Evolutionary conservation across 2,329 filamentous ascomycete genomes (phyloP), one percentile per base, ranked within the genome.

Genomic region (Alternaria ventricosa): DNA sequence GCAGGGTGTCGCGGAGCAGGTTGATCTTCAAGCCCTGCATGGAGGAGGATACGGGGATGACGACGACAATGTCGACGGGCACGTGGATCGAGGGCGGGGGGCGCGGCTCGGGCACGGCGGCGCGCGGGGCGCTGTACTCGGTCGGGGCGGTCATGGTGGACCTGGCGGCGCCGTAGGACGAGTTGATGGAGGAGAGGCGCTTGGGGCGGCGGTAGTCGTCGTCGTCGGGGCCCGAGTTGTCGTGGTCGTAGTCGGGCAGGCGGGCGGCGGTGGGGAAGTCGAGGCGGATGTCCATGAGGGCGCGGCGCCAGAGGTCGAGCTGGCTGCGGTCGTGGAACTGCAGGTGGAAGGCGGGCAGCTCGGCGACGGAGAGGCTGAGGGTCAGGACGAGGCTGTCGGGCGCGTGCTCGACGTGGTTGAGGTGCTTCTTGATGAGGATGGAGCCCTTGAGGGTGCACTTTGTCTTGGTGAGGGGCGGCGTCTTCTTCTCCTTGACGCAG

Each of bases 11-110:
- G 45, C 94, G 90, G 13, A 99, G 88, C 1, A 99, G 86, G 65
- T 95, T 97, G 76, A 98, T 97, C 83, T 99, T 99, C 64, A 99
- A 88, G n/a, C 96, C 96, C 80, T 98, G 96, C 95, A 98, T 99
- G 0, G 96, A 98, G 1, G 95, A 97, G 0, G 96, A 98, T 6
- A 99, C 94, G 0, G 96, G 96, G 33, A 99, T 94, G 22, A 99
- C 96, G 1, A 98, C 93, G 0, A 99, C 95, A 28, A 99, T 90
- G 76, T 99, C 96, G 57, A 98, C 88, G 2, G 96, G 95, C 15
- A 98, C 93, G 77, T 99, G 96, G 51, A 95, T 79, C 6, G 90
- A 87, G 81, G 82, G 60, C 74, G 81, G 71, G 22, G 83, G 72
- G 80, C 75, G 78, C 18, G 87, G 87, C 44, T 82, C 81, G 22